Percentiles rank a stretch among this genome's conserved stretches.
Evolutionary conservation across 768 basidiomycete genomes (phyloP).

Genomic region (Hydnomerulius pinastri): DNA sequence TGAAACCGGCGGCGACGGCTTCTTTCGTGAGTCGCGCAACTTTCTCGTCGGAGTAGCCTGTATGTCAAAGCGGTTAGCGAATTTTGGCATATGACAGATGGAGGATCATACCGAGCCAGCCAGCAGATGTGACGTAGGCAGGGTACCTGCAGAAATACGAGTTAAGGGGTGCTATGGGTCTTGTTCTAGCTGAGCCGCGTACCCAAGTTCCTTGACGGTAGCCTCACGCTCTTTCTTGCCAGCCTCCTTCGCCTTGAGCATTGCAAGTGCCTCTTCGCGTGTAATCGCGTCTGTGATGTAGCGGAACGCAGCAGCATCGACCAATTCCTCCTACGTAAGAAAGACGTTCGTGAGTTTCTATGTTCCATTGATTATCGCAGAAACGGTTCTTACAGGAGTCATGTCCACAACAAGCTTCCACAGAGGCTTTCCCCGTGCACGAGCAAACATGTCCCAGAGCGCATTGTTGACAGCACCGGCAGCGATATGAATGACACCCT

Average conservation of each 20-base stretch:
- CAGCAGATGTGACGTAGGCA: slow-evolving; percentile 91
- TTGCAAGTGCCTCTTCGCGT: slow-evolving; percentile 80
- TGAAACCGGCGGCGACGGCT: slow-evolving; percentile 86
- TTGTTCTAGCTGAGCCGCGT: slow-evolving; percentile 12
- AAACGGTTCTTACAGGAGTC: slow-evolving; percentile 54
- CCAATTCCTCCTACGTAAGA: slow-evolving; percentile 67
- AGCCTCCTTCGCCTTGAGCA: slow-evolving; percentile 76
- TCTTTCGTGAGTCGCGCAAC: slow-evolving; percentile 84
- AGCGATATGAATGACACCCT: slow-evolving; percentile 93
- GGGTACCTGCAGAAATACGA: slow-evolving; percentile 61
- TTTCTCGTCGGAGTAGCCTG: slow-evolving; percentile 92
- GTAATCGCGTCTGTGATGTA: slow-evolving; percentile 96
- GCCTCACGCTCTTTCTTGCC: slow-evolving; percentile 80
- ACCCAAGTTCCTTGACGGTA: slow-evolving; percentile 72
- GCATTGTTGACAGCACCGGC: slow-evolving; percentile 90
- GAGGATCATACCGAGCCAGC: slow-evolving; percentile 70
- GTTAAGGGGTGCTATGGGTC: not conserved
- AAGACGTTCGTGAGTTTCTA: not conserved
- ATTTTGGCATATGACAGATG: not conserved
- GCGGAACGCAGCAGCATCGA: slow-evolving; percentile 74
- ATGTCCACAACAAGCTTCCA: slow-evolving; percentile 96
- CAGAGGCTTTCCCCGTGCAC: slow-evolving; percentile 76
- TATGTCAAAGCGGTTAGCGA: slow-evolving; percentile 10
- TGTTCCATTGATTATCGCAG: not conserved
- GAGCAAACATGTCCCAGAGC: slow-evolving; percentile 91